phyloP scores from a whole-genome alignment of 129 eudicot genomes.

The Lonicera japonica region DNA sequence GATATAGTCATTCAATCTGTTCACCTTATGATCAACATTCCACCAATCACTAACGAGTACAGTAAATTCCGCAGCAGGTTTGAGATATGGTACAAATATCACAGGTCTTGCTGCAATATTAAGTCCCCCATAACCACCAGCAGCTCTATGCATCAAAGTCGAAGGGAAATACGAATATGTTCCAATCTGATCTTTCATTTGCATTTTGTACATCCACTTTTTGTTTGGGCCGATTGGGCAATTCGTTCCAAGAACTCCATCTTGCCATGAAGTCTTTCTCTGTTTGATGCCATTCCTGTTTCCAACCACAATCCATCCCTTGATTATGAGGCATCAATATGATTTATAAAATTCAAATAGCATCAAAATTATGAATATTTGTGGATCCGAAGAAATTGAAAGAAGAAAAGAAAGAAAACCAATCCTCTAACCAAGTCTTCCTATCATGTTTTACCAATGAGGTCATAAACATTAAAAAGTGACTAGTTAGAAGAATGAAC shows the following conservation, averaged over 20 bases:
- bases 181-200: conserved; percentile 89
- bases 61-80: conserved; percentile 57
- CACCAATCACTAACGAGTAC: conserved; percentile 75
- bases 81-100: conserved; percentile 60
- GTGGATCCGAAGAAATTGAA: no score
- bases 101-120: conserved; percentile 49
- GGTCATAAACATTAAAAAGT: no score
- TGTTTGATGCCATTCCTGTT: conserved; percentile 80
- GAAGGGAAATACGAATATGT: conserved; percentile 65
- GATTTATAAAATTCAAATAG: no score
- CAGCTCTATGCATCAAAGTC: conserved; percentile 67
- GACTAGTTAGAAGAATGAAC: no score
- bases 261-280: conserved; percentile 84
- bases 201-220: conserved; percentile 72
- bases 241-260: conserved; percentile 91
- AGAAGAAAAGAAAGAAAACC: no score
- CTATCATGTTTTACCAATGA: no score
- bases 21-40: conserved; percentile 72
- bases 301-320: conserved; percentile 13
- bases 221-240: conserved; percentile 73
- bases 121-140: conserved; percentile 74
- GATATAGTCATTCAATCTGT: no score
- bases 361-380: no score
- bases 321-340: not conserved
- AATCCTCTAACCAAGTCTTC: no score